Evolutionary conservation across 2,329 filamentous ascomycete genomes (phyloP).

Genomic region (Berkeleyomyces rouxiae): DNA sequence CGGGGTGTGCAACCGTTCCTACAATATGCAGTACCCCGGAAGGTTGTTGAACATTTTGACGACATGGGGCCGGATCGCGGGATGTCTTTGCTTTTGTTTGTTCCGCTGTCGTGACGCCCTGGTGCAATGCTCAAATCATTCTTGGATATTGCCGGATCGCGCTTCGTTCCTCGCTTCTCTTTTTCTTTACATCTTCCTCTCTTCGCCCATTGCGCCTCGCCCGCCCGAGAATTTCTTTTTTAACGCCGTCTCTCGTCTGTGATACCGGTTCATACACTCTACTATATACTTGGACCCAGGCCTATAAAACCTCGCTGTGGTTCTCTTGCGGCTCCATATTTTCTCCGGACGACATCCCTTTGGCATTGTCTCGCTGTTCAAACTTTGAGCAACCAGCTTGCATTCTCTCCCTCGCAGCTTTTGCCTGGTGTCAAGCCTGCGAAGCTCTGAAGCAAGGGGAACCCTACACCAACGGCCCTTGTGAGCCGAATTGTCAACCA

Average conservation of each 20-base stretch:
- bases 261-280: background rate
- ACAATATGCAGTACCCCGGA: background rate
- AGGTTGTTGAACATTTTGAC: background rate
- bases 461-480: background rate
- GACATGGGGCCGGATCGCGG: slow-evolving; percentile 6
- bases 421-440: background rate
- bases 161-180: background rate
- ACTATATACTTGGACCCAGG: no score
- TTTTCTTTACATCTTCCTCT: background rate
- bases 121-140: background rate
- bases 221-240: background rate
- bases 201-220: background rate
- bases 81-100: background rate
- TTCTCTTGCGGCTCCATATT: background rate
- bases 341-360: background rate
- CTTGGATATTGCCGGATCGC: background rate
- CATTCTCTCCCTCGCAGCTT: background rate
- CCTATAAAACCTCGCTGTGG: no score
- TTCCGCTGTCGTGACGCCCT: background rate
- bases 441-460: background rate
- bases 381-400: background rate
- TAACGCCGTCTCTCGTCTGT: background rate
- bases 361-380: background rate
- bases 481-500: background rate
- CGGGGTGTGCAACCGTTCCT: background rate